Evolutionary conservation across 441 rosid genomes (phyloP), one percentile per base, ranked within the genome.

Genomic region (Gossypium davidsonii): DNA sequence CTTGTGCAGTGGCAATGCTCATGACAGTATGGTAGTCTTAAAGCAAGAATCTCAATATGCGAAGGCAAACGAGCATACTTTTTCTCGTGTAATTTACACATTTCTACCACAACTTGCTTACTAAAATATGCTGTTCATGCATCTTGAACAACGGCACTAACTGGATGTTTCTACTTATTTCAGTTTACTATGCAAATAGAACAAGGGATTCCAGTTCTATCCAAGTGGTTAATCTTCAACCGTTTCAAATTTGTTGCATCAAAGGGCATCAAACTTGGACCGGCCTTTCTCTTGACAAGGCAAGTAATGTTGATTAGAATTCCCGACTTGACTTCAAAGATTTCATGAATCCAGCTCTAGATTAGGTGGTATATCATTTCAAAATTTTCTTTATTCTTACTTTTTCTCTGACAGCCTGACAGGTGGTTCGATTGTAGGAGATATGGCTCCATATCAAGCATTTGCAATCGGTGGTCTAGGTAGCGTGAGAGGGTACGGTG

Each of bases 361-460:
- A 51, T 11, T 12, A 66, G 48, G 62, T 12, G 76, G 74, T 64
- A n/a, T 57, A 44, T 71, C 7, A 46, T 64, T 63, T 68, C 60
- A 73, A 14, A 71, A 28, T 25, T 49, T 75, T 60, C 70, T 67
- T 75, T 51, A 9, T 12, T 55, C 85, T 80, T 42, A 78, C 71
- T 72, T 72, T 74, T 70, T 78, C 44, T 81, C 72, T 73, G 73
- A 71, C 88, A 94, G 97, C 85, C 76, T 94, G 84, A 89, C 95
- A 81, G 97, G 96, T 76, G 97, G 98, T 74, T 92, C 97, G 56
- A 94, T 92, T 77, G 98, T 94, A 57, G 98, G 98, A 79, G 97
- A 92, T 83, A 94, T 94, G 96, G 96, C 98, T 79, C 97, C 98
- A 78, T 91, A 92, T 83, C 98, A 92, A 83, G 94, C 98, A 72